Conservation (phyloP, 1,284 basidiomycete genomes). For the Ustilago cynodontis region DNA sequence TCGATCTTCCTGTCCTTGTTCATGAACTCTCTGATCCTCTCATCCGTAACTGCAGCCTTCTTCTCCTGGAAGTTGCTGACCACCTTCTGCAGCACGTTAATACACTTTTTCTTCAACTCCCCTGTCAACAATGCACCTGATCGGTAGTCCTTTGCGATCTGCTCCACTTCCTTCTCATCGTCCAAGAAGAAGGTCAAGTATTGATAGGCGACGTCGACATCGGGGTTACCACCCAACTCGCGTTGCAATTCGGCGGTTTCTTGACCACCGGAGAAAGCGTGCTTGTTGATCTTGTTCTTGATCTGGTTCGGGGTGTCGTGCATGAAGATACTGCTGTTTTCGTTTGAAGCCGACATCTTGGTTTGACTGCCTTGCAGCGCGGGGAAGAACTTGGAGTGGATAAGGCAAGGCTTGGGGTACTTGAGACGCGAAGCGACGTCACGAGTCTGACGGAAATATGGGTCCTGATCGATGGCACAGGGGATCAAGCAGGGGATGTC, state of each 20-base stretch:
- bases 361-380: constrained; percentile 96
- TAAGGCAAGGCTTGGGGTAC: constrained; percentile 91
- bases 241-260: constrained; percentile 96
- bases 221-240: constrained; percentile 87
- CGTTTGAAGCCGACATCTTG: constrained; percentile 97
- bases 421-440: constrained; percentile 94
- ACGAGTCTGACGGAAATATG: constrained; percentile 95
- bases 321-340: constrained; percentile 94
- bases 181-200: constrained; percentile 97
- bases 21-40: constrained; percentile 84
- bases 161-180: constrained; percentile 86
- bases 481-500: constrained; percentile 95
- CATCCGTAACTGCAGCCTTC: constrained; percentile 84
- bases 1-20: constrained; percentile 82
- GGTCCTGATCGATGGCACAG: constrained; percentile 94
- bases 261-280: constrained; percentile 72
- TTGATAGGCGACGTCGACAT: constrained; percentile 96
- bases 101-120: constrained; percentile 91
- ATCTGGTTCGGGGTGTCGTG: constrained; percentile 91
- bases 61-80: constrained; percentile 91
- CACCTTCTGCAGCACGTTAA: constrained; percentile 84
- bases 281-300: constrained; percentile 95
- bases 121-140: constrained; percentile 88
- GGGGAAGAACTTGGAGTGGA: constrained; percentile 98
- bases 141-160: constrained; percentile 90